Evolutionary conservation across 495 filamentous ascomycete species (phyloP), one percentile per base, ranked within the genome.

Genomic region (Trichodelitschia bisporula): DNA sequence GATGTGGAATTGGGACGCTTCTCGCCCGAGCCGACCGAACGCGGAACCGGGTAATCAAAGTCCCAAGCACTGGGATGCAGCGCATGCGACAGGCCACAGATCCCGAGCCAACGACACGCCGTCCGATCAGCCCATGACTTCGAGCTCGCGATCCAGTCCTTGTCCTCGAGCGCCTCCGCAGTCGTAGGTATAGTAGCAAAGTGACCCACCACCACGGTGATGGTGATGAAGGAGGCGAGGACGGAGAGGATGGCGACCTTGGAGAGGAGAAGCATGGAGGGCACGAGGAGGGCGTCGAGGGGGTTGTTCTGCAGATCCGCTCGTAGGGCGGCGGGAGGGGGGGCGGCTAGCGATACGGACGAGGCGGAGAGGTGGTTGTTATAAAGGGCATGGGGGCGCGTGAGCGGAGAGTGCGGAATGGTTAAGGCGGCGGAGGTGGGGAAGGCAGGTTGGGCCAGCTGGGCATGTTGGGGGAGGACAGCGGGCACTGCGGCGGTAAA

Each of bases 71-170:
- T 57, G 28, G 51, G 55, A 24, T 51, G 53, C 14, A 68, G 50
- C n/a, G n/a, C n/a, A 48, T 82, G 75, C 6, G 64, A 49, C 4
- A 69, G 44, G 17, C 77, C 76, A 37, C 77, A 83, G 16, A 78
- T 41, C 24, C 71, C 55, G 17, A 82, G 44, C 66, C 70, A 80
- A 24, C 66, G 67, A 40, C 77, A 83, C 11, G 64, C 54, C 39
- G 77, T 72, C 36, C 73, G 62, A 43, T 83, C 75, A 28, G 73
- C 36, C 71, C 71, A 82, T 32, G 66, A 66, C 16, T 60, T 60
- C 4, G 72, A 76, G 3, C 62, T 69, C 12, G 69, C 64, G 19
- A 86, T 64, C 76, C 75, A 86, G 42, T 43, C 46, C 28, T 47
- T 42, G 48, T 83, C 72, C 36, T 74, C 64, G 15, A 18, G 4